Base-by-base conservation (phyloP, 306 rosid genomes). In the Nissolia schottii region DNA sequence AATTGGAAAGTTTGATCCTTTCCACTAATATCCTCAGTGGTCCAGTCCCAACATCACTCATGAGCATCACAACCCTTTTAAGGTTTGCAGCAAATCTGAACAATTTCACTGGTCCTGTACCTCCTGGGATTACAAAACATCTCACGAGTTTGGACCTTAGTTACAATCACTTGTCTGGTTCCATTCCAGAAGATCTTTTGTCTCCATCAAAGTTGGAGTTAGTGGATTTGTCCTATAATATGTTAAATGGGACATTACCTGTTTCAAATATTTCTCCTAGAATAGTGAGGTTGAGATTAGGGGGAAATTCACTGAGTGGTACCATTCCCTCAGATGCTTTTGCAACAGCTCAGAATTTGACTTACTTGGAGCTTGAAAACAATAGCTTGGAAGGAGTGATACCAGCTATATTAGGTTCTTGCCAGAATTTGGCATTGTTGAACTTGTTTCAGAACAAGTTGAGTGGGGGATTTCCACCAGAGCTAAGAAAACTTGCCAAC, bases 31-130 rank as follows among this genome's bases (percentile, higher is more conserved):
- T 0, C 0, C 85, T 94, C 1, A 3, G 1, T 20, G 96, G 89
- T 10, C 22, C 20, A 68, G 82, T 94, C 45, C 97, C 97, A 20
- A 9, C 1, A 9, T 46, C 83, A 67, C 61, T 94, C 5, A 4
- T 61, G 38, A 54, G 19, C 12, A 76, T 89, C 71, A 35, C 27
- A 31, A 49, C 75, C 63, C 97, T 91, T 35, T 1, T 0, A 35
- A 86, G 92, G 63, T 91, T 94, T 67, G 89, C 97, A 7, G 95
- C 99, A 19, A 48, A 88, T 73, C 67, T 1, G 6, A 94, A 94
- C 84, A 0, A 23, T 0, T 88, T 94, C 50, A 1, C 0, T 0
- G 95, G 96, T 62, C 0, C 54, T 28, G 23, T 94, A 46, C 96
- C 97, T 15, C 6, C 13, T 5, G 83, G 81, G n/a, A 75, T 87